phyloP scores from a whole-genome alignment of 805 yeast genomes.

The Myxozyma nipponensis region DNA sequence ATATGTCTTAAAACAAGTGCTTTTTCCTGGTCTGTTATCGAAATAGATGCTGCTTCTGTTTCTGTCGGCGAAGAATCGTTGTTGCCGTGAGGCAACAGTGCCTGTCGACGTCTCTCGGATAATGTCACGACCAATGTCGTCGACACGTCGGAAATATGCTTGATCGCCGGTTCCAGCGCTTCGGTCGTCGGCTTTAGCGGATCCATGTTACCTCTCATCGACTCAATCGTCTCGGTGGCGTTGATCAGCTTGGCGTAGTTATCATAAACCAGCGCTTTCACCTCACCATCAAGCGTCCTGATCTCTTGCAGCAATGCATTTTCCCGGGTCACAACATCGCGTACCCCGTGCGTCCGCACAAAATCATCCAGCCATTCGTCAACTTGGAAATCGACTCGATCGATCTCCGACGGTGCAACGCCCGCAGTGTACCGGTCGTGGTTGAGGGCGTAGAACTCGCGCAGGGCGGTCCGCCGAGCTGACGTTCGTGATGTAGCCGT shows the following conservation, averaged over 20 bases:
- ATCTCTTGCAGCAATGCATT: constrained; percentile 27
- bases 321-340: constrained; percentile 19
- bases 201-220: constrained; percentile 26
- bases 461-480: constrained; percentile 29
- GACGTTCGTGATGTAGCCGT: too few species aligned
- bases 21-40: neutral
- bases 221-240: constrained; percentile 29
- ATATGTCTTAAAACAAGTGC: constrained; percentile 2
- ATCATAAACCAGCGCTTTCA: constrained; percentile 32
- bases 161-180: constrained; percentile 24
- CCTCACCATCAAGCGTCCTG: constrained; percentile 30
- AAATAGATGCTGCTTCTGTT: too few species aligned
- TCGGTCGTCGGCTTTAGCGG: constrained; percentile 27
- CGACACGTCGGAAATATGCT: constrained; percentile 27
- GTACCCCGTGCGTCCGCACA: constrained; percentile 11
- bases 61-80: too few species aligned
- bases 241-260: constrained; percentile 30
- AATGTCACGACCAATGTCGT: constrained; percentile 21
- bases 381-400: constrained; percentile 21
- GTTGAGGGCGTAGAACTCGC: constrained; percentile 29
- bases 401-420: constrained; percentile 23
- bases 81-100: too few species aligned
- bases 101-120: constrained; percentile 8
- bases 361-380: constrained; percentile 21
- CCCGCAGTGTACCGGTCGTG: constrained; percentile 22